Conservation (phyloP, 192 early-diverging fungal genomes). For the Rhizoclosmatium globosum region DNA sequence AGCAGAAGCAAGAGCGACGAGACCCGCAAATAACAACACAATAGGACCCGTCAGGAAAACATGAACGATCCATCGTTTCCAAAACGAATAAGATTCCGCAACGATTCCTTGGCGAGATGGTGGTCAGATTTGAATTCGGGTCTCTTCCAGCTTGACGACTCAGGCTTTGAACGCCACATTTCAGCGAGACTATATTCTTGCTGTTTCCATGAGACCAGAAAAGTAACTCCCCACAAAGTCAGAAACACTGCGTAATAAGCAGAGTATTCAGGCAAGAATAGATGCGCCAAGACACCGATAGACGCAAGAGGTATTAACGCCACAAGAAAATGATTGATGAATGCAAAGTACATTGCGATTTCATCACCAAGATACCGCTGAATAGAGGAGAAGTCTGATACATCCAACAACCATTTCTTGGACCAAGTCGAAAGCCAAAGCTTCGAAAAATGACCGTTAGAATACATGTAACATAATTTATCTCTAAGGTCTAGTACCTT, state of each 20-base stretch:
- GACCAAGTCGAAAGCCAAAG: slow-evolving; percentile 85
- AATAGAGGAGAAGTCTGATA: slow-evolving; percentile 73
- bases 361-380: slow-evolving; percentile 88
- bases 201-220: slow-evolving; percentile 85
- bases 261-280: slow-evolving; percentile 64
- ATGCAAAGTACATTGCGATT: slow-evolving; percentile 93
- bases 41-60: slow-evolving; percentile 37
- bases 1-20: slow-evolving; percentile 65
- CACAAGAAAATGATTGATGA: slow-evolving; percentile 86
- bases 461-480: too few relatives aligned
- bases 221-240: slow-evolving; percentile 64
- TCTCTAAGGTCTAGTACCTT: too few relatives aligned
- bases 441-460: not conserved
- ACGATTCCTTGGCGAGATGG: slow-evolving; percentile 53
- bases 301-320: slow-evolving; percentile 76
- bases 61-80: slow-evolving; percentile 67
- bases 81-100: slow-evolving; percentile 60
- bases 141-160: slow-evolving; percentile 60
- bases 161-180: slow-evolving; percentile 77
- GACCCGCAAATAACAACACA: slow-evolving; percentile 65
- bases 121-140: slow-evolving; percentile 78
- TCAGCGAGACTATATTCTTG: slow-evolving; percentile 75
- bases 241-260: slow-evolving; percentile 71
- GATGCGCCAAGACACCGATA: slow-evolving; percentile 67
- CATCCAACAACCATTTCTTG: slow-evolving; percentile 77